phyloP scores from a whole-genome alignment of 2,329 filamentous ascomycete species.

The Fusarium secorum region DNA sequence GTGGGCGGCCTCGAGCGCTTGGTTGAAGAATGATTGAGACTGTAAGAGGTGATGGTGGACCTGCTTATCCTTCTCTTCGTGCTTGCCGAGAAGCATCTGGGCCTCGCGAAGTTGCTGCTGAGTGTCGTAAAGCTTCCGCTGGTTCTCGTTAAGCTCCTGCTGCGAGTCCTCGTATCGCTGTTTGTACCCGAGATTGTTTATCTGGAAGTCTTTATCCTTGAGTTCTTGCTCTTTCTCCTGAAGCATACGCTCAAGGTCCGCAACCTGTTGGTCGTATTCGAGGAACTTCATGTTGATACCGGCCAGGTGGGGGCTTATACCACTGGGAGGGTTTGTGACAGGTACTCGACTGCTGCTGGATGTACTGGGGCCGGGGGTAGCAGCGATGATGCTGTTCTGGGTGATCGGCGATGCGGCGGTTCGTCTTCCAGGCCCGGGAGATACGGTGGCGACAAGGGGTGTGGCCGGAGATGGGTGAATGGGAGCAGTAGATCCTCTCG shows the following conservation, averaged over 20 bases:
- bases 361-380: neutral
- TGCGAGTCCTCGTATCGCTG: neutral
- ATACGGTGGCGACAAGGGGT: neutral
- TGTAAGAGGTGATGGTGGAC: accelerated
- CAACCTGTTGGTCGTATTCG: neutral
- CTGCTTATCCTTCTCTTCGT: neutral
- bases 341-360: neutral
- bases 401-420: too few species aligned
- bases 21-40: neutral
- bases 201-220: neutral
- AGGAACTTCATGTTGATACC: neutral
- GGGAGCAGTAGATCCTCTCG: neutral
- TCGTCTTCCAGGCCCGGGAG: neutral
- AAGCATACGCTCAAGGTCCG: neutral
- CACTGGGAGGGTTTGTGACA: neutral
- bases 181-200: neutral
- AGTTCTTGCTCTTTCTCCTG: neutral
- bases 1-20: neutral
- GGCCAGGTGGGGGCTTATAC: accelerated
- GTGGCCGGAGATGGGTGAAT: neutral
- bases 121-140: too few species aligned
- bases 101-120: neutral
- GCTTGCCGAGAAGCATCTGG: accelerated
- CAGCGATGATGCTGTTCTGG: neutral
- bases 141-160: neutral